Conservation (phyloP, 192 early-diverging fungal genomes). For the Coemansia reversa region DNA sequence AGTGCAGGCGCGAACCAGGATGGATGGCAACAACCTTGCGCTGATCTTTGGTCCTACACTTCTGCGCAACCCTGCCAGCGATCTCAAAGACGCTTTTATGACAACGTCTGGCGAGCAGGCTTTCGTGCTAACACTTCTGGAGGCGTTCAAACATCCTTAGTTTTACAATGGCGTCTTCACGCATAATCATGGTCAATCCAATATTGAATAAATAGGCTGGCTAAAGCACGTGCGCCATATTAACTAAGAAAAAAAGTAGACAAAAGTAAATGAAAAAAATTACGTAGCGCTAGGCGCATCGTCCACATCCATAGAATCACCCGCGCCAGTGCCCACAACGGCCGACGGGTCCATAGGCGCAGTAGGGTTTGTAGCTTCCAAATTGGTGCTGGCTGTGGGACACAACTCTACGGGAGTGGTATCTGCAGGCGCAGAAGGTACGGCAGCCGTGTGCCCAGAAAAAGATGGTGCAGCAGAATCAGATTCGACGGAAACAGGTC, state of each 20-base stretch:
- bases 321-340: not conserved
- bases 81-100: conserved; percentile 61
- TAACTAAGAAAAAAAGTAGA: not conserved
- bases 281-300: conserved; percentile 5
- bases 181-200: not conserved
- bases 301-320: conserved; percentile 13
- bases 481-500: not conserved
- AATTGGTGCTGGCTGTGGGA: not conserved
- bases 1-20: conserved; percentile 80
- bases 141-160: conserved; percentile 2
- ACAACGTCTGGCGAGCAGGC: conserved; percentile 54
- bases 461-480: not conserved
- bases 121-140: conserved; percentile 48
- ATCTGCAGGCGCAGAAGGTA: not conserved
- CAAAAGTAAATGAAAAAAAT: not conserved
- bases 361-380: not conserved
- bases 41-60: conserved; percentile 98
- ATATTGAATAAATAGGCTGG: not conserved
- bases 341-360: not conserved
- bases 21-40: conserved; percentile 87
- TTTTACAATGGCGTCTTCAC: not conserved
- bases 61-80: conserved; percentile 78
- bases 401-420: not conserved
- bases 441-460: not conserved
- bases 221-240: not conserved